These are phyloP conservation scores for Tulasnella sp. DNA, from an alignment of 768 basidiomycete genomes.

Conservation along the genomic window DNA sequence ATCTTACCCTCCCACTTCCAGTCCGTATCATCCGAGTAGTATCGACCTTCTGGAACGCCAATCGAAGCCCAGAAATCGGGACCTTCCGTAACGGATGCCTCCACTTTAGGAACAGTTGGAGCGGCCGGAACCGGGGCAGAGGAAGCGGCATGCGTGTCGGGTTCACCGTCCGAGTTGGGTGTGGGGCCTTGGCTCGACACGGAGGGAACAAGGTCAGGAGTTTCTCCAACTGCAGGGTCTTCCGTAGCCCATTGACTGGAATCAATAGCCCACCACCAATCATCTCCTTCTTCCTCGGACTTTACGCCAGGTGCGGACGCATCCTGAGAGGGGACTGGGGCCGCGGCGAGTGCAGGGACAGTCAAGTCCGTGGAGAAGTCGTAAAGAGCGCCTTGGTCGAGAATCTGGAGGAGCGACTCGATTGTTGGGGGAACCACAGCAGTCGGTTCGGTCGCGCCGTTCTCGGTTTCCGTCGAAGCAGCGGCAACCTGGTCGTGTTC, in stretches of 20 bases:
- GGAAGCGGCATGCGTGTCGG: constrained; percentile 5
- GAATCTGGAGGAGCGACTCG: constrained; percentile 10
- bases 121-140: background rate
- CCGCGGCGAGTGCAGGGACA: background rate
- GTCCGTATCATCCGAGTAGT: constrained; percentile 20
- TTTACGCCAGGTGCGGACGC: background rate
- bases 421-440: background rate
- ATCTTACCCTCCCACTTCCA: constrained; percentile 29
- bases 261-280: constrained; percentile 26
- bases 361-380: background rate
- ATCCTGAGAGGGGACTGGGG: background rate
- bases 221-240: constrained; percentile 17
- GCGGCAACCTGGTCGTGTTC: background rate
- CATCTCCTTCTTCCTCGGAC: constrained; percentile 21
- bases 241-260: constrained; percentile 15
- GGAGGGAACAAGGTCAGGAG: constrained; percentile 25
- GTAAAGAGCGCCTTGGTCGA: constrained; percentile 6
- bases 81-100: constrained; percentile 9
- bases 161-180: constrained; percentile 26
- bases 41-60: constrained; percentile 17
- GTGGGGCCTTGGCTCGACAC: constrained; percentile 28
- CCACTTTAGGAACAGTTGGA: background rate
- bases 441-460: background rate
- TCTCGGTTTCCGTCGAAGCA: background rate
- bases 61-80: constrained; percentile 21